Evolutionary conservation across 495 filamentous ascomycete species (phyloP), one percentile per base, ranked within the genome.

Genomic region (Podospora bellae-mahoneyi): DNA sequence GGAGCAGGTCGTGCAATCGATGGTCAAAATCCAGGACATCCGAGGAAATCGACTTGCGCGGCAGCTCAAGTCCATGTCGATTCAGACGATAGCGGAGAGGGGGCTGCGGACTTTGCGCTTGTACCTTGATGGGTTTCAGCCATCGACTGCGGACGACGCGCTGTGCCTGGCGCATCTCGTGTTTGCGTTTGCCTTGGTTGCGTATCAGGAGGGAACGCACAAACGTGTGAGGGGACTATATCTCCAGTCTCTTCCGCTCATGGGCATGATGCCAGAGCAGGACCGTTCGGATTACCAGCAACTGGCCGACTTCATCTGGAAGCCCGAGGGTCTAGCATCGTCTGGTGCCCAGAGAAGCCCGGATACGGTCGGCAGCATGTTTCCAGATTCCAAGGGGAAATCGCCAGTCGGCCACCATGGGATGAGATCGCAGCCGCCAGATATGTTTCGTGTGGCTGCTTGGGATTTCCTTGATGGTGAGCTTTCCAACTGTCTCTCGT

Each of bases 381-480:
- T 69, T 19, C 66, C 68, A 1, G 76, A 74, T 66, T 60, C 66
- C 13, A 83, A 83, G 68, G 82, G 82, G 30, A 83, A 84, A 69
- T 72, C 79, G 18, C 77, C 71, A 0, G 76, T 48, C 2, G 13
- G 78, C 19, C 59, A 56, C 18, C 32, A 58, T 23, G 60, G 34
- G 19, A 27, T 30, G 3, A 65, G 54, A 34, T 53, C 32, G 20
- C n/a, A 34, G 23, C 32, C 74, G 60, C 66, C 69, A 19, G 81
- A 84, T 64, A 64, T 74, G 30, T 69, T 84, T 15, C 69, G 80
- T 10, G 30, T 60, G 23, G 76, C 77, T n/a, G 79, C 76, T 6
- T 76, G 77, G n/a, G 75, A 80, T 19, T 84, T 83, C 54, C 77
- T 84, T n/a, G 82, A 84, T 72, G 80, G 81, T 83, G 69, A 67